A percentile compares a stretch with the other conserved stretches of the same genome.
Evolutionary conservation across 441 rosid genomes (phyloP).

Genomic region (Gossypium gossypioides): DNA sequence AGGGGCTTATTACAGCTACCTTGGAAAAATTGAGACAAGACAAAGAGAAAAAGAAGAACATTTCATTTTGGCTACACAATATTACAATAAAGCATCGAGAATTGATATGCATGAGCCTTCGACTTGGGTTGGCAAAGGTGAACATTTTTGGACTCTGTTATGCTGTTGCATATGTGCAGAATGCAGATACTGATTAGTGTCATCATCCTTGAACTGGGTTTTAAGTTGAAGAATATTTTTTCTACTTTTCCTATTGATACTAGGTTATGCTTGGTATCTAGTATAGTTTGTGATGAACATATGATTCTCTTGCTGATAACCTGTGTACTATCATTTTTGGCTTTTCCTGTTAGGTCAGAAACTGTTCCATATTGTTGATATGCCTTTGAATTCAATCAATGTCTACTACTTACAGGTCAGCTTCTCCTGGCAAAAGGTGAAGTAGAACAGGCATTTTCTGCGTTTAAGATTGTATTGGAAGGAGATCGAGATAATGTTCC

Average conservation of each 20-base stretch:
- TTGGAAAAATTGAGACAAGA: constrained; percentile 82
- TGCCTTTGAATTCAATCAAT: constrained; percentile 11
- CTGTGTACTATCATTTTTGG: background rate
- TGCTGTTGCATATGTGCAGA: background rate
- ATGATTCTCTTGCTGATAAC: too few species aligned
- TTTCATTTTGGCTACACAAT: constrained; percentile 74
- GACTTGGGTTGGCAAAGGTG: constrained; percentile 99
- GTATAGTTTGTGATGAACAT: background rate
- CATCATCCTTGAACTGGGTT: constrained; percentile 1
- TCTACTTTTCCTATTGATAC: background rate
- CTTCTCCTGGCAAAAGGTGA: constrained; percentile 96
- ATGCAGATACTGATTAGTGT: background rate
- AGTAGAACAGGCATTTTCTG: constrained; percentile 77
- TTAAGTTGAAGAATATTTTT: background rate
- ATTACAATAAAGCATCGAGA: constrained; percentile 87
- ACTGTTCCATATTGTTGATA: background rate
- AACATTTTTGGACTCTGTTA: background rate
- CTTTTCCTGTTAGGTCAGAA: background rate
- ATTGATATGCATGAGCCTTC: constrained; percentile 97
- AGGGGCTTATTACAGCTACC: constrained; percentile 87
- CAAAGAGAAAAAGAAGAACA: constrained; percentile 86
- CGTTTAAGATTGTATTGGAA: constrained; percentile 75
- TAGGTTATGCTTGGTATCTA: background rate
- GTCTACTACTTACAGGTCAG: constrained; percentile 56
- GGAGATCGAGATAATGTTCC: constrained; percentile 75